These are phyloP conservation scores for Acer campestre DNA, from an alignment of 345 rosid genomes.

Conservation along the genomic window DNA sequence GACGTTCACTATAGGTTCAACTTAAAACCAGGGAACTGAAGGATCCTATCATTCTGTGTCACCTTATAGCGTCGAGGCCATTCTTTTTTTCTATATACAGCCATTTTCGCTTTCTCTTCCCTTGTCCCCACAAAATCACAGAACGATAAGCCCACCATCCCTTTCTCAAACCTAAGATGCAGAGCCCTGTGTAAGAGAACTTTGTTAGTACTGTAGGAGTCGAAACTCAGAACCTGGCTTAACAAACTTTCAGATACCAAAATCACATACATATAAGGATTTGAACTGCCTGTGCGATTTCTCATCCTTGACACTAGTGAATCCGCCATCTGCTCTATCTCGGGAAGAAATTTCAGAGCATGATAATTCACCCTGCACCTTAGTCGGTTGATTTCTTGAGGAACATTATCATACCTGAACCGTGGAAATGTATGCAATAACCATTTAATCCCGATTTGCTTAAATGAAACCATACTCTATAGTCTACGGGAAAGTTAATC, in stretches of 20 bases:
- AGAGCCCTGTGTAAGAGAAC: constrained; percentile 74
- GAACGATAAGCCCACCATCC: constrained; percentile 98
- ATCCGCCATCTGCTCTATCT: constrained; percentile 92
- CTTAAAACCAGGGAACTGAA: constrained; percentile 15
- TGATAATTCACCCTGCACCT: constrained; percentile 99
- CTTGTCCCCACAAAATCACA: constrained; percentile 98
- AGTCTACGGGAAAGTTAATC: background rate
- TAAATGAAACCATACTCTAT: constrained; percentile 5
- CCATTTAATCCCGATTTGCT: constrained; percentile 9
- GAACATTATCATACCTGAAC: constrained; percentile 95
- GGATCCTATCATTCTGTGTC: constrained; percentile 18
- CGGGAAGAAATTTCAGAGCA: constrained; percentile 94
- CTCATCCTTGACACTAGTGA: constrained; percentile 88
- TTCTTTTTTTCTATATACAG: constrained; percentile 90
- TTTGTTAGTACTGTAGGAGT: constrained; percentile 15
- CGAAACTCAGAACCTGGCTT: constrained; percentile 9
- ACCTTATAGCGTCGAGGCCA: constrained; percentile 99
- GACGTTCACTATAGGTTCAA: constrained; percentile 3
- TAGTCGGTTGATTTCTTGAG: constrained; percentile 94
- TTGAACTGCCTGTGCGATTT: constrained; percentile 87
- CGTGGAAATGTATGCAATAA: constrained; percentile 24
- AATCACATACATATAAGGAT: constrained; percentile 80
- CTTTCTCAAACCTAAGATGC: constrained; percentile 99
- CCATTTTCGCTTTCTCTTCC: constrained; percentile 97
- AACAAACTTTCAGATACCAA: constrained; percentile 23